phyloP scores from a whole-genome alignment of 73 alveolate species.

The Paraurostyla sp. region DNA sequence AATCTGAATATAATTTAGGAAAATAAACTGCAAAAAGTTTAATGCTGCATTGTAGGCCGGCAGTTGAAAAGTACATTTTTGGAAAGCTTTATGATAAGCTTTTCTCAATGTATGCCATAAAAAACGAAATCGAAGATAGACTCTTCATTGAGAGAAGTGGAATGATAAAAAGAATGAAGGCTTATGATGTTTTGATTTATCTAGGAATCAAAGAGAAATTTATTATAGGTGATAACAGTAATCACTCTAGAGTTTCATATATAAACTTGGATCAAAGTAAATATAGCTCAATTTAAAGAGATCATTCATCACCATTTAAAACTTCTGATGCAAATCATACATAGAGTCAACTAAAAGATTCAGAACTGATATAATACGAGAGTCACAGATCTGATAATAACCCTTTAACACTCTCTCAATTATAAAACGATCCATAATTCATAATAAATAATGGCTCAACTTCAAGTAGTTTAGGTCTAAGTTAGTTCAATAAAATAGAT shows the following conservation, averaged over 20 bases:
- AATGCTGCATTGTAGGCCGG: constrained; percentile 78
- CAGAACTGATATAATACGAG: constrained; percentile 3
- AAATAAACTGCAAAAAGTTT: constrained; percentile 62
- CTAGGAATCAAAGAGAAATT: constrained; percentile 72
- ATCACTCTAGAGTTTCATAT: not conserved
- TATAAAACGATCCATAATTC: not conserved
- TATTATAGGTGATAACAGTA: constrained; percentile 40
- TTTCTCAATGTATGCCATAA: constrained; percentile 68
- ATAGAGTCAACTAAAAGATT: not conserved
- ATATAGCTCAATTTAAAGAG: not conserved
- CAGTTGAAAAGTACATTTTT: constrained; percentile 79
- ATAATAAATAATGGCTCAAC: constrained; percentile 4
- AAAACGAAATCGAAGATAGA: constrained; percentile 66
- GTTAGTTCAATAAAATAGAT: not conserved
- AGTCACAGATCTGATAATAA: constrained; percentile 4
- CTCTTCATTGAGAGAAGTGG: constrained; percentile 62
- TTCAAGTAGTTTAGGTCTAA: constrained; percentile 10
- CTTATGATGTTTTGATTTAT: constrained; percentile 47
- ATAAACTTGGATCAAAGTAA: not conserved
- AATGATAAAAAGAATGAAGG: constrained; percentile 49
- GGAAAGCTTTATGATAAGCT: constrained; percentile 70
- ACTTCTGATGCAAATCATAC: not conserved
- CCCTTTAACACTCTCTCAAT: not conserved
- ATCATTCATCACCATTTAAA: not conserved
- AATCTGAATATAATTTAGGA: constrained; percentile 75